Percentiles rank a stretch among this genome's conserved stretches.
phyloP scores from a whole-genome alignment of 164 flowering plant species.

The Cinnamomum micranthum region DNA sequence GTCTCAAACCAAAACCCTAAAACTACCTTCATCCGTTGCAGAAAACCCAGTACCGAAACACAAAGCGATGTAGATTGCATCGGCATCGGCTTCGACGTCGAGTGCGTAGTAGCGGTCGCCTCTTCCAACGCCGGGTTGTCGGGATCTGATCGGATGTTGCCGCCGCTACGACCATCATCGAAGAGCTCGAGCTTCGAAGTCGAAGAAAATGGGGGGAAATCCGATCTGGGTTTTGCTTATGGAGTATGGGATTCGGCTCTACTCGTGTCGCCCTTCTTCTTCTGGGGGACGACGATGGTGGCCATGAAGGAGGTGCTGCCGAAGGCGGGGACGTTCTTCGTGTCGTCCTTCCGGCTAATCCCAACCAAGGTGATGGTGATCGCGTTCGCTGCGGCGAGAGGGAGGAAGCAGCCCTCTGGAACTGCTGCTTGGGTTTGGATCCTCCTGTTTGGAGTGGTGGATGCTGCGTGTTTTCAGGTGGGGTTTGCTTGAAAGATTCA shows the following conservation, averaged over 20 bases:
- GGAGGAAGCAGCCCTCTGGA: too few relatives aligned
- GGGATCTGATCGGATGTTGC: slow-evolving; percentile 13
- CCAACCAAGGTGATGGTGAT: too few relatives aligned
- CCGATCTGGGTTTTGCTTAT: background rate
- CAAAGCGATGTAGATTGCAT: slow-evolving; percentile 38
- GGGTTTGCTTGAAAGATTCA: too few relatives aligned
- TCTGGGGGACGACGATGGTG: too few relatives aligned
- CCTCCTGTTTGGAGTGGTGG: too few relatives aligned
- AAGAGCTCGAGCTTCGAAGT: slow-evolving; percentile 3
- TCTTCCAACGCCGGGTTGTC: slow-evolving; percentile 1
- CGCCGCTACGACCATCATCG: background rate
- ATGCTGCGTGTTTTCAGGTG: too few relatives aligned
- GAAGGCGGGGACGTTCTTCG: too few relatives aligned
- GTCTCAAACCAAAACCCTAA: too few relatives aligned
- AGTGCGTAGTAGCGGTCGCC: slow-evolving; percentile 29
- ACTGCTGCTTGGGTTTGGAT: too few relatives aligned
- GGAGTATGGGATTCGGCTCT: slow-evolving; percentile 55
- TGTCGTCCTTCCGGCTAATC: too few relatives aligned
- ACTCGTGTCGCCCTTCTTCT: slow-evolving; percentile 88
- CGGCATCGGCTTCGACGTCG: slow-evolving; percentile 61
- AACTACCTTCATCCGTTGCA: slow-evolving; percentile 11
- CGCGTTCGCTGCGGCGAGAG: too few relatives aligned
- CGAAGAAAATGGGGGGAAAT: slow-evolving; percentile 1
- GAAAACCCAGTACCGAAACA: slow-evolving; percentile 7
- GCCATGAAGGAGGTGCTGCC: too few relatives aligned